Base-by-base conservation (phyloP, 768 basidiomycete species). In the Tylopilus vinaceipallidus region DNA sequence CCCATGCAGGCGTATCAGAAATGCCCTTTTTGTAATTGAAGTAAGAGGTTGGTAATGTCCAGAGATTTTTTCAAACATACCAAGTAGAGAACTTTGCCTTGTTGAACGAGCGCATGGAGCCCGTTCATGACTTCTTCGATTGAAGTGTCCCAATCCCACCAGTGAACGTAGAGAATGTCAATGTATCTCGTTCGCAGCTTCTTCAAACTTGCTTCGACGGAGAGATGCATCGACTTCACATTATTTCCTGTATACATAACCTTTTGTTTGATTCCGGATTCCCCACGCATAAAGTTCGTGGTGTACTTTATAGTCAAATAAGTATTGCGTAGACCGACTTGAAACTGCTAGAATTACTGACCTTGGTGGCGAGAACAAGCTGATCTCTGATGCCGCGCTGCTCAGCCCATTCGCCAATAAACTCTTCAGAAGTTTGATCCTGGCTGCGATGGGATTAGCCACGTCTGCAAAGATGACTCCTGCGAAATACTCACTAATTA, bases 401-500 rank as follows among this genome's bases (percentile, higher is more conserved):
- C 42, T 72, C 68, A 43, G 72, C 70, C 78, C 77, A 79, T 54
- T 79, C 75, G 1, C 77, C 77, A 17, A 79, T 70, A 50, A 75
- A 73, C 50, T 63, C 58, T 55, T 79, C 77, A 1, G 67, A 71
- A 23, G 66, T 62, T 39, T 70, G 75, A 44, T 74, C 63, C 54
- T 75, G 72, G 40, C 71, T 71, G 33, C 6, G 42, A 34, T 16
- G 26, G 14, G 10, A 36, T 29, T 29, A 29, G 27, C 12, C 12
- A 29, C 12, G 27, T 29, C 27, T 12, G 12, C 27, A 29, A 29
- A 17, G 13, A 6, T 0, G 2, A 19, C 14, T 14, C 3, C 16
- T 12, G 3, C 9, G 23, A 35, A 43, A 49, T 27, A 20, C 71
- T 53, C 37, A 73, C 72, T 79, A 79, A 55, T 58, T 64, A 45